A percentile compares a stretch with the other conserved stretches of the same genome.
phyloP scores from a whole-genome alignment of 371 early-diverging fungal genomes.

The Mortierella sp. region DNA sequence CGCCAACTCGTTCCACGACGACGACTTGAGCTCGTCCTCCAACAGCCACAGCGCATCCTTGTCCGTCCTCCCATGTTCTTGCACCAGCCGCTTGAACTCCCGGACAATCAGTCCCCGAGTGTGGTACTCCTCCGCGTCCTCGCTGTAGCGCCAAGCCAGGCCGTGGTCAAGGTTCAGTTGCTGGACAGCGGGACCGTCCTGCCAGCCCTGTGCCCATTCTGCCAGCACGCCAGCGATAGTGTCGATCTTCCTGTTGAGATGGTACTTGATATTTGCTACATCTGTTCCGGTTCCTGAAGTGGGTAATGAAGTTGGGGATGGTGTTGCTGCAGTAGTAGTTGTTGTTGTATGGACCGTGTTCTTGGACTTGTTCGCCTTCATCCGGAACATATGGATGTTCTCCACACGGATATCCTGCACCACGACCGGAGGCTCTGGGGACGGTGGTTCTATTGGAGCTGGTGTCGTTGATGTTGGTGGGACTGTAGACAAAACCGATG shows the following conservation, averaged over 20 bases:
- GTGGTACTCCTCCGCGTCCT: neutral
- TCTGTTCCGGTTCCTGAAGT: neutral
- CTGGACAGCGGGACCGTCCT: neutral
- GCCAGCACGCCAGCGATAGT: neutral
- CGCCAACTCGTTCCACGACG: neutral
- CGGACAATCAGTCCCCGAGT: neutral
- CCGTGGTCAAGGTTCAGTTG: neutral
- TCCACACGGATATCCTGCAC: neutral
- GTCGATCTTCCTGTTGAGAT: neutral
- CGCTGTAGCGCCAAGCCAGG: neutral
- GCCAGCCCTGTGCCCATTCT: neutral
- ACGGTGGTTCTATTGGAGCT: neutral
- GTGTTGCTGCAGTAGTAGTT: too few relatives aligned
- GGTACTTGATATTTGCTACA: neutral
- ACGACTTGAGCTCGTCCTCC: neutral
- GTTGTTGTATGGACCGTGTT: too few relatives aligned
- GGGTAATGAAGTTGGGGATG: neutral
- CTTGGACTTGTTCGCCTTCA: too few relatives aligned
- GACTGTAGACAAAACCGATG: neutral
- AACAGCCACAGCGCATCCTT: neutral
- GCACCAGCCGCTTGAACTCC: slow-evolving; percentile 2
- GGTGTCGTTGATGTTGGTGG: neutral
- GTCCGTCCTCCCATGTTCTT: neutral
- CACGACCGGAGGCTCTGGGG: neutral
- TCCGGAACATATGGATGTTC: neutral